Evolutionary conservation across 257 asterid species (phyloP), one percentile per base, ranked within the genome.

Genomic region (Forsythia viridissima): DNA sequence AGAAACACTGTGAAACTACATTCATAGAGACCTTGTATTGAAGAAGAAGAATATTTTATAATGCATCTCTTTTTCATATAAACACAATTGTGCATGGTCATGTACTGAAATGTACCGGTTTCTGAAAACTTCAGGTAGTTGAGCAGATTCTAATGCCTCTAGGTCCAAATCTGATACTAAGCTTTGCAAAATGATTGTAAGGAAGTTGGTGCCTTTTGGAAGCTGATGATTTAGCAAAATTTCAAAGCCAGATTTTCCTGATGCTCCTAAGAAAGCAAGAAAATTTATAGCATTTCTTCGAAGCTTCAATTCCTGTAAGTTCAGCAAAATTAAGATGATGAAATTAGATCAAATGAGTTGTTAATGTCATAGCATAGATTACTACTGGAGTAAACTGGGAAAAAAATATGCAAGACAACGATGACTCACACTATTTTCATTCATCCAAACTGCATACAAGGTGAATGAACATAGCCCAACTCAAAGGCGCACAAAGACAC

Each of bases 181-280:
- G 85, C 91, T 85, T 78, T 84, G 93, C 89, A 93, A 66, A 81
- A 93, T 90, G 79, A 88, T 79, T 76, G 88, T 80, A 73, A 91
- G 92, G 81, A 95, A 89, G 72, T 79, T 88, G 75, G 79, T 70
- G 78, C 90, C 85, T 85, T 83, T 87, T 10, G 89, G 90, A 81
- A 87, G 91, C 81, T 80, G 79, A 70, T 83, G 81, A 59, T 85
- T 74, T 78, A 95, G 81, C 85, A 94, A 80, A 76, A 90, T 88
- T 16, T 89, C 93, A 73, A 91, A 71, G 76, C 98, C 97, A 51
- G 88, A 43, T 79, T 84, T 88, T 74, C 94, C 97, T 0, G 90
- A 89, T 2, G 97, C 92, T 80, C 92, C 98, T 57, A 95, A 80
- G 93, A 93, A 95, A 74, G 99, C 98, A 48, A 95, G 90, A 76